Conservation (phyloP, 805 yeast species). For the Vanderwaltozyma verrucispora region DNA sequence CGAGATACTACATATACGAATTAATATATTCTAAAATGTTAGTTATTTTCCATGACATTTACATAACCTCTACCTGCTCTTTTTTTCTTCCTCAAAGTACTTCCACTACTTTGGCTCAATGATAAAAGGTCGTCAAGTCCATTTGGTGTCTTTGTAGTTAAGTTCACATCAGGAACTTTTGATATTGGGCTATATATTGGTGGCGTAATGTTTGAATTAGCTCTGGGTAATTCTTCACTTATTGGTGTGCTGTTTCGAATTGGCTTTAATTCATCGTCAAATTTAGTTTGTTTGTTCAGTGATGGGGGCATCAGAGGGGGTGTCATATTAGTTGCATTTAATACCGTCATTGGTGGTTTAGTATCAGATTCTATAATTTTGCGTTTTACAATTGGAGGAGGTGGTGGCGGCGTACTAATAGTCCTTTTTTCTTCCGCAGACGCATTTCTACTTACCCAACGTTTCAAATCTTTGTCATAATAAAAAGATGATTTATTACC, state of each 20-base stretch:
- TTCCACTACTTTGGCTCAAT: conserved; percentile 24
- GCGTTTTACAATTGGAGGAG: conserved; percentile 36
- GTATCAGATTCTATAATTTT: conserved; percentile 25
- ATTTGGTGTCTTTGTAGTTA: conserved; percentile 29
- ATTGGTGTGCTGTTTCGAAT: neutral
- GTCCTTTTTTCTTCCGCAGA: conserved; percentile 54
- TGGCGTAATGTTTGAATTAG: conserved; percentile 1
- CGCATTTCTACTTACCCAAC: conserved; percentile 75
- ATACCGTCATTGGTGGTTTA: conserved; percentile 23
- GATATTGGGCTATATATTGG: conserved; percentile 13
- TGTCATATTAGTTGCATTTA: conserved; percentile 23
- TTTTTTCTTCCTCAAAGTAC: conserved; percentile 30
- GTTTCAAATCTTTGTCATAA: conserved; percentile 71
- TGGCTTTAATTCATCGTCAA: neutral
- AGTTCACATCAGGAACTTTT: conserved; percentile 11
- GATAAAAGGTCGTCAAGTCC: conserved; percentile 40
- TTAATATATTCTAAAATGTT: neutral
- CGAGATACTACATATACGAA: no score
- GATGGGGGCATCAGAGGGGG: conserved; percentile 8
- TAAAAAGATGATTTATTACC: conserved; percentile 63
- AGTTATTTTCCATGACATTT: conserved; percentile 43
- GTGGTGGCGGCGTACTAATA: conserved; percentile 67
- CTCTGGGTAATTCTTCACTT: neutral
- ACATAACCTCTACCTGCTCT: conserved; percentile 51
- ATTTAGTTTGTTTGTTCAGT: neutral